Evolutionary conservation across 176 grass and related monocot species (phyloP), one percentile per base, ranked within the genome.

Genomic region (Puccinellia tenuiflora): DNA sequence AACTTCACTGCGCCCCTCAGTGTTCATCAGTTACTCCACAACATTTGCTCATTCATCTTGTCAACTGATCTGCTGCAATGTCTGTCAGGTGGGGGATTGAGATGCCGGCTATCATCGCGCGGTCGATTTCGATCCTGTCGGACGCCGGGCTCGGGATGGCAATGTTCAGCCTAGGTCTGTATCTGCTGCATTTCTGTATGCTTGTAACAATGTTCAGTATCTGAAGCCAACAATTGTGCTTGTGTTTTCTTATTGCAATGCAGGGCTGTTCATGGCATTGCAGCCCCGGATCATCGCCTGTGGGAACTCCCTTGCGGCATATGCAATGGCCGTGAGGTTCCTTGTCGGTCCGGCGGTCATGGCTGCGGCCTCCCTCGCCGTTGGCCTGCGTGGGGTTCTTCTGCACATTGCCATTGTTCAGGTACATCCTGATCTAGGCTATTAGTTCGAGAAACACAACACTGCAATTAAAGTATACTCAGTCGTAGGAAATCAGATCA

Each of bases 71-170:
- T 45, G 37, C 10, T 9, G 39, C 72, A 11, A 6, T 56, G 54
- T 50, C 70, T 56, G 54, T 50, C 70, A 97, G 95, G 79, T 94
- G 88, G 90, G 88, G 88, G 18, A 87, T 94, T 78, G 88, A 97
- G 88, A 97, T 97, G 95, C 95, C 95, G 1, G 90, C 86, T 0
- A 97, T 97, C 52, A 88, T 97, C 0, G 95, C 95, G 1, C 81
- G 69, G 0, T 97, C 95, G 0, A 97, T 97, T 57, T 84, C 95
- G 21, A 91, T 97, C 68, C 84, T 97, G 11, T 97, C 95, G 0
- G 90, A 97, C 64, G 95, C 95, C 11, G 95, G 95, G 12, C 95
- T 97, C 28, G 95, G 95, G 22, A 97, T 97, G 95, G 95, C 95
- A 10, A 97, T 97, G 95, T 97, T 97, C 84, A 97, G 95, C 77